These are phyloP conservation scores for Catunica adiposa DNA, from an alignment of 2,329 filamentous ascomycete species.

Conservation along the genomic window DNA sequence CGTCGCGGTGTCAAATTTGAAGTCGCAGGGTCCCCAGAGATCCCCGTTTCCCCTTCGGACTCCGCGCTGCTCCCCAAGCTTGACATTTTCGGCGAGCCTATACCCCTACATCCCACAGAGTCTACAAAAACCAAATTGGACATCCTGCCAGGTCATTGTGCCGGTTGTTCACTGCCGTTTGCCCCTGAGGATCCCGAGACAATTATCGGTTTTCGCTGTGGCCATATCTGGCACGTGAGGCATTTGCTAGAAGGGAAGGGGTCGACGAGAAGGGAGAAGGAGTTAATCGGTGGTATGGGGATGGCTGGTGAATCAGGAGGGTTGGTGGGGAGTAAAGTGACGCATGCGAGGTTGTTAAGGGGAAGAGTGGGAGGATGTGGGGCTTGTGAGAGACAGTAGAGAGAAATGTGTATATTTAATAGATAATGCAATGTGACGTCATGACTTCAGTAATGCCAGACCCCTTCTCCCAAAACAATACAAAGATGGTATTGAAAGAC, in stretches of 20 bases:
- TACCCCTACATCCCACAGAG: constrained; percentile 18
- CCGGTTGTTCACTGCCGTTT: constrained; percentile 39
- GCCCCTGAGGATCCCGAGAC: constrained; percentile 50
- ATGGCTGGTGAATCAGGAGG: constrained; percentile 32
- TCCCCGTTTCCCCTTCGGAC: constrained; percentile 14
- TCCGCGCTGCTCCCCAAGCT: constrained; percentile 17
- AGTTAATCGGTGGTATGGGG: constrained; percentile 28
- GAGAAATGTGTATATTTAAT: not conserved
- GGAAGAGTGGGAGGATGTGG: constrained; percentile 42
- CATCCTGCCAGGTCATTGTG: constrained; percentile 38
- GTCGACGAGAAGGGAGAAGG: constrained; percentile 30
- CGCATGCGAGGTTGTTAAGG: constrained; percentile 61
- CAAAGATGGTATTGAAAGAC: not conserved
- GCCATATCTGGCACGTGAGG: constrained; percentile 63
- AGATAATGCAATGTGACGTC: not conserved
- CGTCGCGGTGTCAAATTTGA: constrained; percentile 81
- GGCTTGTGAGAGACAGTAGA: not conserved
- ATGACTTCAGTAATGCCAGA: too few species aligned
- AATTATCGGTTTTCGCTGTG: constrained; percentile 64
- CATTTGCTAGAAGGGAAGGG: constrained; percentile 46
- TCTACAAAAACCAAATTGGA: constrained; percentile 16
- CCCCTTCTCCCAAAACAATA: too few species aligned
- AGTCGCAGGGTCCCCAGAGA: constrained; percentile 33
- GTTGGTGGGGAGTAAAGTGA: constrained; percentile 74
- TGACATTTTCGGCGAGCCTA: constrained; percentile 15